Evolutionary conservation across 176 grass and related monocot genomes (phyloP).

Genomic region (Luzula sylvatica): DNA sequence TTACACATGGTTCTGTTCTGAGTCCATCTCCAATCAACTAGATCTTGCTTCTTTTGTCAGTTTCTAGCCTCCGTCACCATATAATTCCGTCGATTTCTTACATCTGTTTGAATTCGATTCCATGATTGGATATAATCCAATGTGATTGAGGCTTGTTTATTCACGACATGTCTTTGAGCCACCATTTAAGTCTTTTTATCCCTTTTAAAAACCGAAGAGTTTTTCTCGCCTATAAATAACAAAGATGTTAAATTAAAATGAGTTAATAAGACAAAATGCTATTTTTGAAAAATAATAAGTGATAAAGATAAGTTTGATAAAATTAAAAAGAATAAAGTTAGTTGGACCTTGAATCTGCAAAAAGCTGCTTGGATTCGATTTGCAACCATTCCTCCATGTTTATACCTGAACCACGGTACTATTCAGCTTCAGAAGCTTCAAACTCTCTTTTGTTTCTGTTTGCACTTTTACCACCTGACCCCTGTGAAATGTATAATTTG

Average conservation of each 20-base stretch:
- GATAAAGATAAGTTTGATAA: no score
- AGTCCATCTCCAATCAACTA: no score
- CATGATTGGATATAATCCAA: conserved; percentile 61
- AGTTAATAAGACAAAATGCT: not conserved
- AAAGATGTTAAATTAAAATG: no score
- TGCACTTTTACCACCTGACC: no score
- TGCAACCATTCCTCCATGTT: conserved; percentile 61
- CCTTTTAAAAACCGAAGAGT: conserved; percentile 56
- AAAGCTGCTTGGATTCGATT: conserved; percentile 58
- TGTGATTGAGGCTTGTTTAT: conserved; percentile 68
- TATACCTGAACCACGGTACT: conserved; percentile 48
- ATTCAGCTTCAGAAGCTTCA: conserved; percentile 26
- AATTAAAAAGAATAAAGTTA: no score
- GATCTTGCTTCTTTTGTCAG: conserved; percentile 82
- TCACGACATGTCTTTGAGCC: conserved; percentile 42
- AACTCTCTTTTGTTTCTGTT: no score
- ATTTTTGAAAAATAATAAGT: not conserved
- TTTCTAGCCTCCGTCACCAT: conserved; percentile 88
- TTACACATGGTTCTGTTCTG: no score
- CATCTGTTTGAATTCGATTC: conserved; percentile 74
- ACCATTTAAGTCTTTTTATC: conserved; percentile 44
- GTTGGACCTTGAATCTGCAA: conserved; percentile 52
- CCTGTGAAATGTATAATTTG: no score
- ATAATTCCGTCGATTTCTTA: conserved; percentile 59
- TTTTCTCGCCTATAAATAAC: conserved; percentile 54